Evolutionary conservation across 139 green algal species (phyloP).

Genomic region (Micractinium sp.): DNA sequence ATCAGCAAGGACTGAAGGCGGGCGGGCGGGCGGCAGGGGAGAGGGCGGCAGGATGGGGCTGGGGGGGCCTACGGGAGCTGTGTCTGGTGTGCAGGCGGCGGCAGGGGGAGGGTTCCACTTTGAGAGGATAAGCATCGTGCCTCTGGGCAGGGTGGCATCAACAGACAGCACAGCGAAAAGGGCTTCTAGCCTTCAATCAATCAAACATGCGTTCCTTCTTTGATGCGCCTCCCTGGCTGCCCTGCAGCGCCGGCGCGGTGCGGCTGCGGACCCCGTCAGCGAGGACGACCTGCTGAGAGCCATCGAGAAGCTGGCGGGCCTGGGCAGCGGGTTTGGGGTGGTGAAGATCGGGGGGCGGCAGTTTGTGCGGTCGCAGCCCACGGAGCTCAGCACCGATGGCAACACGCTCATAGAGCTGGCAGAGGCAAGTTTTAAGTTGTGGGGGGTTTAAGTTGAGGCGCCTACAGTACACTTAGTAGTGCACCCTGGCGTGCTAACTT

Average conservation of each 20-base stretch:
- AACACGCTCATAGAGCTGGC: conserved; percentile 78
- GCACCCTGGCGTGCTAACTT: too few species aligned
- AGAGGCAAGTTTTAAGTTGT: too few species aligned
- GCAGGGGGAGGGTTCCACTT: too few species aligned
- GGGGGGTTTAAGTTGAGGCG: too few species aligned
- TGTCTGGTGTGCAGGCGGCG: not conserved
- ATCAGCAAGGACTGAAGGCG: too few species aligned
- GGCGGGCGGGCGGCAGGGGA: not conserved
- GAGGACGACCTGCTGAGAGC: conserved; percentile 81
- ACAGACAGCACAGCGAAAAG: too few species aligned
- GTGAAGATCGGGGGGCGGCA: conserved; percentile 66
- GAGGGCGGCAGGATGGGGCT: not conserved
- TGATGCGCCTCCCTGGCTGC: not conserved
- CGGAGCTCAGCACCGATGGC: conserved; percentile 87
- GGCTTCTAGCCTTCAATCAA: too few species aligned
- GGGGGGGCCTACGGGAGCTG: not conserved
- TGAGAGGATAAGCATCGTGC: too few species aligned
- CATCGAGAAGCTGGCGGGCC: conserved; percentile 78
- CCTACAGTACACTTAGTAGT: too few species aligned
- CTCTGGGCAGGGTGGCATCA: too few species aligned
- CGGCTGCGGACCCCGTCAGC: conserved; percentile 60
- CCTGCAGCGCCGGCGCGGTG: conserved; percentile 60
- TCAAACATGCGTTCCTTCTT: not conserved
- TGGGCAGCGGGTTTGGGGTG: conserved; percentile 81
- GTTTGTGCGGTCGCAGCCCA: conserved; percentile 79